These are phyloP conservation scores for Capniomyces stellatus DNA, from an alignment of 371 early-diverging fungal species.

Conservation along the genomic window DNA sequence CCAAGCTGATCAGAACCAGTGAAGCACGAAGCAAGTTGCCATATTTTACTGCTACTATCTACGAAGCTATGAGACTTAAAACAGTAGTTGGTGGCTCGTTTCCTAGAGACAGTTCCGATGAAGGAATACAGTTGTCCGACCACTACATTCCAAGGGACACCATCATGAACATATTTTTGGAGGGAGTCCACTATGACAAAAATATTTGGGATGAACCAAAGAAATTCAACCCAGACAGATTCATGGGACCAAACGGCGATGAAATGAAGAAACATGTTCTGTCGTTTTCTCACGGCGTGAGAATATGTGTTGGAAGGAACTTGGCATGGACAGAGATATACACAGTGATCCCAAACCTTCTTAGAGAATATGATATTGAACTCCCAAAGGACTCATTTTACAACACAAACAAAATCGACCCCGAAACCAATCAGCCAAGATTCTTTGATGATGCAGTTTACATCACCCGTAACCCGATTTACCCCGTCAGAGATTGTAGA, in stretches of 20 bases:
- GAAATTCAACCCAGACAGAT: slow-evolving; percentile 5
- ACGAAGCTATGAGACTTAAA: slow-evolving; percentile 21
- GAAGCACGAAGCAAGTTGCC: slow-evolving; percentile 12
- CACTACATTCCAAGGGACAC: neutral
- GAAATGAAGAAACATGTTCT: slow-evolving; percentile 1
- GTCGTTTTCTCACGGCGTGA: neutral
- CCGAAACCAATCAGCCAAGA: neutral
- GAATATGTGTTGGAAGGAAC: slow-evolving; percentile 4
- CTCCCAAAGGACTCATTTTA: slow-evolving; percentile 11
- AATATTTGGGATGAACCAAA: slow-evolving; percentile 3
- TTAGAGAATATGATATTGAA: slow-evolving; percentile 11
- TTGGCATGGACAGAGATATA: slow-evolving; percentile 14
- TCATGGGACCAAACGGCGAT: neutral
- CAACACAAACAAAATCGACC: slow-evolving; percentile 4
- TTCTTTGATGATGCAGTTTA: neutral
- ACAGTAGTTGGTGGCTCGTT: slow-evolving; percentile 12
- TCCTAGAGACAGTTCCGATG: slow-evolving; percentile 12
- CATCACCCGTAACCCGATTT: neutral
- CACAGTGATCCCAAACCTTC: slow-evolving; percentile 9
- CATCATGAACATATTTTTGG: neutral
- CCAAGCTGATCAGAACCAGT: slow-evolving; percentile 4
- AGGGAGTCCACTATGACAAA: neutral
- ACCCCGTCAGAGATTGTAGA: neutral
- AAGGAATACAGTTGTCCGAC: slow-evolving; percentile 10
- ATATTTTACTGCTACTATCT: slow-evolving; percentile 20